phyloP scores from a whole-genome alignment of 2,329 filamentous ascomycete species.

The Trichoderma semiorbis region DNA sequence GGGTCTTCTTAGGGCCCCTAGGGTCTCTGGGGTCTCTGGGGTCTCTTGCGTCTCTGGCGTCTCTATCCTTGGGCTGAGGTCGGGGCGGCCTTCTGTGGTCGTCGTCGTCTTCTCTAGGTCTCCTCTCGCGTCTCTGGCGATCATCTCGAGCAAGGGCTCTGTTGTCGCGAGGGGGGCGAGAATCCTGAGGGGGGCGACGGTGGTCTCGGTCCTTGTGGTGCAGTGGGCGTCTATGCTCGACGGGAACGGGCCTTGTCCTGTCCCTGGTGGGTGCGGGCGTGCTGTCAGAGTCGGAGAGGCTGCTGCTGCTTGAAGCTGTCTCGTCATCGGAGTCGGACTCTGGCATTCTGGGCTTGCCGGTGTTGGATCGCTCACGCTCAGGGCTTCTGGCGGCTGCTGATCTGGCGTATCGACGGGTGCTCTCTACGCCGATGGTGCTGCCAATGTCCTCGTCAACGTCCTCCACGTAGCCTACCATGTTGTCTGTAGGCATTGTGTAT shows the following conservation, averaged over 20 bases:
- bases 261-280: constrained; percentile 36
- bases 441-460: constrained; percentile 52
- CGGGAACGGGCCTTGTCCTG: constrained; percentile 29
- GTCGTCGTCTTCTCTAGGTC: constrained; percentile 24
- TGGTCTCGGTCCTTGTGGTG: constrained; percentile 27
- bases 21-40: constrained; percentile 23
- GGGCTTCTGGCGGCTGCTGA: constrained; percentile 44
- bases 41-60: constrained; percentile 16
- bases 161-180: background rate
- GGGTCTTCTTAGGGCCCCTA: constrained; percentile 28
- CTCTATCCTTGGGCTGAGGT: constrained; percentile 20
- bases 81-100: constrained; percentile 16
- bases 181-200: constrained; percentile 21
- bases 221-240: constrained; percentile 24
- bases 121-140: constrained; percentile 26
- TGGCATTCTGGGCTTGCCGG: constrained; percentile 43
- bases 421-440: constrained; percentile 38
- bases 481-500: constrained; percentile 39
- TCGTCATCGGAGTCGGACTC: constrained; percentile 36
- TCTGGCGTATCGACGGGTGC: constrained; percentile 45
- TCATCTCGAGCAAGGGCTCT: constrained; percentile 25
- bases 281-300: constrained; percentile 42
- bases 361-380: constrained; percentile 51
- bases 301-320: constrained; percentile 29
- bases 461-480: constrained; percentile 44